phyloP scores from a whole-genome alignment of 2,329 filamentous ascomycete species.

The Ambrosiella beaveri region DNA sequence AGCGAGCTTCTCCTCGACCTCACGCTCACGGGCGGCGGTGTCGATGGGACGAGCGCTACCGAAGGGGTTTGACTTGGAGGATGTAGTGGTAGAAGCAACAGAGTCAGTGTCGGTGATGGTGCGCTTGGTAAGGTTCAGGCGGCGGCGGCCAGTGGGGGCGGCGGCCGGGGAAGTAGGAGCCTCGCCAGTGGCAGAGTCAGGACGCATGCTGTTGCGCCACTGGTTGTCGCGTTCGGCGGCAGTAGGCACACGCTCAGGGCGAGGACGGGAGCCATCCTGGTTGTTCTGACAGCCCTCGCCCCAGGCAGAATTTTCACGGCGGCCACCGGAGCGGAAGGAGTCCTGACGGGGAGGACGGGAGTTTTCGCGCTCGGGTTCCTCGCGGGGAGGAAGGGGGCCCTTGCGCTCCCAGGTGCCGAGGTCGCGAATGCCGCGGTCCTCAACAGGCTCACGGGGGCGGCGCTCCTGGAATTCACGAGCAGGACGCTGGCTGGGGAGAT shows the following conservation, averaged over 20 bases:
- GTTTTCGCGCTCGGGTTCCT: conserved; percentile 38
- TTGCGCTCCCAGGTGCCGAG: conserved; percentile 89
- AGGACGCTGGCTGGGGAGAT: conserved; percentile 45
- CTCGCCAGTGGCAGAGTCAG: conserved; percentile 51
- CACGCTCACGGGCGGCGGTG: conserved; percentile 71
- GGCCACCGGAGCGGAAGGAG: conserved; percentile 43
- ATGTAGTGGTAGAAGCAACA: conserved; percentile 31
- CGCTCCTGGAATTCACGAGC: conserved; percentile 42
- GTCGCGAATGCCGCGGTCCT: conserved; percentile 64
- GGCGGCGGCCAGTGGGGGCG: conserved; percentile 47
- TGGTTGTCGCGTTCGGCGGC: conserved; percentile 85
- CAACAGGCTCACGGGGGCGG: conserved; percentile 41
- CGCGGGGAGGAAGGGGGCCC: conserved; percentile 64
- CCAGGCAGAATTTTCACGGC: conserved; percentile 57
- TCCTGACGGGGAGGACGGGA: conserved; percentile 39
- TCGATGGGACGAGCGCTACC: conserved; percentile 88
- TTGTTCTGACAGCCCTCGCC: conserved; percentile 45
- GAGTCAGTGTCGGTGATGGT: conserved; percentile 60
- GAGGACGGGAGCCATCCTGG: conserved; percentile 62
- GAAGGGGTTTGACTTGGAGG: conserved; percentile 81
- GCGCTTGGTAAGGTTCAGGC: conserved; percentile 75
- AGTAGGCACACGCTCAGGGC: conserved; percentile 60
- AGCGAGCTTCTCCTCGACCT: conserved; percentile 70
- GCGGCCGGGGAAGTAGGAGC: conserved; percentile 40
- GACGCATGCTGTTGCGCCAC: conserved; percentile 83